Evolutionary conservation across 2,329 filamentous ascomycete genomes (phyloP).

Genomic region (Scedosporium boydii): DNA sequence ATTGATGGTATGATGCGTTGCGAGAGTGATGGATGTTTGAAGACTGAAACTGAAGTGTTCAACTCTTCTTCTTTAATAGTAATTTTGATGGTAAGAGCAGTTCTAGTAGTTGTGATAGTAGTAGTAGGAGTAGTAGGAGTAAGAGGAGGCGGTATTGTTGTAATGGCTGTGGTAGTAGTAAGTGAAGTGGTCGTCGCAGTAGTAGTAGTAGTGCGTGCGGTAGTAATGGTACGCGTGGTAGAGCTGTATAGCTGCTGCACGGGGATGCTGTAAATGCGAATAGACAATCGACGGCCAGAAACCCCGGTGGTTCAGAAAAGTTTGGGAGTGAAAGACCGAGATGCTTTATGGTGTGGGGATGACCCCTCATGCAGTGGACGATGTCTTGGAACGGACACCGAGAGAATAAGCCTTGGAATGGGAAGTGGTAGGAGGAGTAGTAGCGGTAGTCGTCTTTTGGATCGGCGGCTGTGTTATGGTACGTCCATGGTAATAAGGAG

Average conservation of each 20-base stretch:
- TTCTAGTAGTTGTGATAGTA: too few relatives aligned
- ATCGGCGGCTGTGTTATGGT: neutral
- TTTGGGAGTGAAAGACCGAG: constrained; percentile 6
- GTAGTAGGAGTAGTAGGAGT: too few relatives aligned
- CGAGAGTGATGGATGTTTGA: neutral
- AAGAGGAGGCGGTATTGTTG: too few relatives aligned
- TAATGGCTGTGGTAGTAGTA: neutral
- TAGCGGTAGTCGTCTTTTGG: neutral
- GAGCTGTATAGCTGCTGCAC: neutral
- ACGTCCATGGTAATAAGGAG: neutral
- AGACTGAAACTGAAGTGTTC: neutral
- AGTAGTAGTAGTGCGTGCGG: neutral
- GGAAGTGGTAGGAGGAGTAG: neutral
- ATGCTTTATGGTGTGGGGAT: constrained; percentile 1
- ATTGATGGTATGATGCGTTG: neutral
- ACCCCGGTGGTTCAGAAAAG: neutral
- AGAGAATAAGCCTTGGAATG: neutral
- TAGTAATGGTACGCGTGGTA: neutral
- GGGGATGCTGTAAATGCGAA: neutral
- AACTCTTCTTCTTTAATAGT: too few relatives aligned
- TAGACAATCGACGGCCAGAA: neutral
- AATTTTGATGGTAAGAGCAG: too few relatives aligned
- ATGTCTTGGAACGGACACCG: neutral
- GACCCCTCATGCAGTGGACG: constrained; percentile 4
- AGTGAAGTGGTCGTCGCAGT: too few relatives aligned